These are phyloP conservation scores for Lipomyces lipofer DNA, from an alignment of 805 yeast species.

Conservation along the genomic window DNA sequence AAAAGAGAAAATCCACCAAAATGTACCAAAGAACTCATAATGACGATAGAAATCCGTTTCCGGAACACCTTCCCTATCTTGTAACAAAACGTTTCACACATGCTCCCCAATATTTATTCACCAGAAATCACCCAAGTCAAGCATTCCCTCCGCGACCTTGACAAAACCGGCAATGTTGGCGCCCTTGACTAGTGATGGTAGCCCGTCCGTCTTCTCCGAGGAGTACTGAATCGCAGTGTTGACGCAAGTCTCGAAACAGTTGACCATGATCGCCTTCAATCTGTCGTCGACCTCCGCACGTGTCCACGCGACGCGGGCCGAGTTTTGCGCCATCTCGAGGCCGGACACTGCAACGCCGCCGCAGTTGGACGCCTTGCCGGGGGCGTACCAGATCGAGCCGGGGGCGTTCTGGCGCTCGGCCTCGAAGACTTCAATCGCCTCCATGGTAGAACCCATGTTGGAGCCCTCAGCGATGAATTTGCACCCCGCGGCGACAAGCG, in stretches of 20 bases:
- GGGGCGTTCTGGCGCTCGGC: slow-evolving; percentile 41
- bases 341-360: slow-evolving; percentile 99
- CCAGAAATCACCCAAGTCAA: slow-evolving; percentile 85
- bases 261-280: slow-evolving; percentile 88
- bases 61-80: too few species aligned
- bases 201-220: slow-evolving; percentile 59
- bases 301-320: slow-evolving; percentile 89
- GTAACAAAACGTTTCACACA: too few species aligned
- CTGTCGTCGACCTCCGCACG: slow-evolving; percentile 88
- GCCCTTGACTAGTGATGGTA: slow-evolving; percentile 97
- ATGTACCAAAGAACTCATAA: too few species aligned
- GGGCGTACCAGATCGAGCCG: slow-evolving; percentile 89
- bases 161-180: slow-evolving; percentile 99
- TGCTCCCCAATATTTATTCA: too few species aligned
- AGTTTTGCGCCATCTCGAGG: slow-evolving; percentile 99
- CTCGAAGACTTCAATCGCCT: slow-evolving; percentile 94
- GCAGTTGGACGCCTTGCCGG: slow-evolving; percentile 98
- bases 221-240: slow-evolving; percentile 80
- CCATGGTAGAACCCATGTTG: slow-evolving; percentile 98
- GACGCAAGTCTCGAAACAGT: slow-evolving; percentile 90
- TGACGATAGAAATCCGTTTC: too few species aligned
- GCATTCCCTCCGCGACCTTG: slow-evolving; percentile 98
- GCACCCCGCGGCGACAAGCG: slow-evolving; percentile 87
- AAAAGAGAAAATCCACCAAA: too few species aligned
- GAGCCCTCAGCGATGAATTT: slow-evolving; percentile 98